A percentile compares a stretch with the other conserved stretches of the same genome.
phyloP scores from a whole-genome alignment of 768 basidiomycete genomes.

The Mycena metata region DNA sequence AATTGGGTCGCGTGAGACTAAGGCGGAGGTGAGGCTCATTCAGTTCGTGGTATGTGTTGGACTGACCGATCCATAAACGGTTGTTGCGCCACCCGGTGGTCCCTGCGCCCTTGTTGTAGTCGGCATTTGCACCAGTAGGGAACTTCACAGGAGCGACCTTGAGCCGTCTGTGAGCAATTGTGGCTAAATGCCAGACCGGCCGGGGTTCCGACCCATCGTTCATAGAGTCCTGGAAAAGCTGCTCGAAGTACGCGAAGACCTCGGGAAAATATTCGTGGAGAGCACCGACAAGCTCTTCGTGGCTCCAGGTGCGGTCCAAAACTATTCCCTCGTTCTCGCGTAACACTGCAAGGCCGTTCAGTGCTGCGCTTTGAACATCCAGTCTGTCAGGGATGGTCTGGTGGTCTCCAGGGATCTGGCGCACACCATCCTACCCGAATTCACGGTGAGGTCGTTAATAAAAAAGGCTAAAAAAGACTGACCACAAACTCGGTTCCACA shows the following conservation, averaged over 20 bases:
- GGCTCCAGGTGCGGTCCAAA: not conserved
- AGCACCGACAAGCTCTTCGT: not conserved
- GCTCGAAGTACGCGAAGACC: slow-evolving; percentile 4
- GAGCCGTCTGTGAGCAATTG: not conserved
- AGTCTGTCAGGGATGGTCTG: not conserved
- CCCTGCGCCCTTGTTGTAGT: slow-evolving; percentile 2
- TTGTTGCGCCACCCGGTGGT: slow-evolving; percentile 1
- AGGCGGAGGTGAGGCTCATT: too few relatives aligned
- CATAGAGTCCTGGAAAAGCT: not conserved
- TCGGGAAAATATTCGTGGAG: not conserved
- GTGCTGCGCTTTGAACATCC: not conserved
- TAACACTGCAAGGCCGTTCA: not conserved
- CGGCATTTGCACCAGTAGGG: slow-evolving; percentile 7
- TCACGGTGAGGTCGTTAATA: too few relatives aligned
- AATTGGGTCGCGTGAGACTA: too few relatives aligned
- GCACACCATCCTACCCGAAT: not conserved
- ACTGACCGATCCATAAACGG: slow-evolving; percentile 7
- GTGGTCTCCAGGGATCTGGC: not conserved
- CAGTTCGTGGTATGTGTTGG: too few relatives aligned
- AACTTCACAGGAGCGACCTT: not conserved
- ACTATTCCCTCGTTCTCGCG: not conserved
- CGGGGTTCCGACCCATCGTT: too few relatives aligned
- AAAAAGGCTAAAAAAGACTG: too few relatives aligned
- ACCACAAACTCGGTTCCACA: not conserved
- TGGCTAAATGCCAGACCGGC: not conserved